Evolutionary conservation across 2,329 filamentous ascomycete species (phyloP).

Genomic region (Colletotrichum euphorbiae): DNA sequence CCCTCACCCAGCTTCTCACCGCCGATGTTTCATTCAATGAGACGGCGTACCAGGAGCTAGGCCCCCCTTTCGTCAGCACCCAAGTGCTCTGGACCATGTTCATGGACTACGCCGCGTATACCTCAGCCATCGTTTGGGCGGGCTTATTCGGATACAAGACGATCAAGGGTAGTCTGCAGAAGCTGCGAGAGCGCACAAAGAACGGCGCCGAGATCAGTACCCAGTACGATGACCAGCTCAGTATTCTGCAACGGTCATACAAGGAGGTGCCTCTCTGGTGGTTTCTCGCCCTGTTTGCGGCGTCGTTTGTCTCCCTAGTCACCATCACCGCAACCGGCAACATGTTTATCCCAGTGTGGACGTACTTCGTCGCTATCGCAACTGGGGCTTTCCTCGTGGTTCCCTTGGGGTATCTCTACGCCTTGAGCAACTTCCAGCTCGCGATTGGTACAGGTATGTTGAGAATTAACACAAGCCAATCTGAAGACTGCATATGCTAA

Average conservation of each 20-base stretch:
- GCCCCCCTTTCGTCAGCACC: slow-evolving; percentile 63
- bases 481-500: not conserved
- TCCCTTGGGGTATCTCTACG: slow-evolving; percentile 70
- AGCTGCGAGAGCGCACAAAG: slow-evolving; percentile 21
- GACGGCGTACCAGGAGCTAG: slow-evolving; percentile 67
- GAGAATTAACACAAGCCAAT: no score
- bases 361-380: slow-evolving; percentile 66
- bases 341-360: slow-evolving; percentile 70
- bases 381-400: slow-evolving; percentile 67
- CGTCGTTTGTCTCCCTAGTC: slow-evolving; percentile 58
- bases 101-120: slow-evolving; percentile 62
- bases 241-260: slow-evolving; percentile 67
- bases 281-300: slow-evolving; percentile 63
- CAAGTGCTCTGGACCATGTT: slow-evolving; percentile 36
- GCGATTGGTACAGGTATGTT: slow-evolving; percentile 31
- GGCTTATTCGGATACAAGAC: slow-evolving; percentile 53
- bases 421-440: slow-evolving; percentile 65
- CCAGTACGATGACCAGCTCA: slow-evolving; percentile 69
- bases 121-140: slow-evolving; percentile 64
- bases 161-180: slow-evolving; percentile 53
- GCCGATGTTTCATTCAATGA: slow-evolving; percentile 67
- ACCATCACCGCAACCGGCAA: slow-evolving; percentile 62
- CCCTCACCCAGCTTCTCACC: slow-evolving; percentile 52
- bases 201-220: slow-evolving; percentile 60
- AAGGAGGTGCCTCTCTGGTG: slow-evolving; percentile 70